Percentiles rank a stretch among this genome's conserved stretches.
These are phyloP conservation scores for Paecilomyces niveus DNA, from an alignment of 2,329 filamentous ascomycete genomes.

Conservation along the genomic window DNA sequence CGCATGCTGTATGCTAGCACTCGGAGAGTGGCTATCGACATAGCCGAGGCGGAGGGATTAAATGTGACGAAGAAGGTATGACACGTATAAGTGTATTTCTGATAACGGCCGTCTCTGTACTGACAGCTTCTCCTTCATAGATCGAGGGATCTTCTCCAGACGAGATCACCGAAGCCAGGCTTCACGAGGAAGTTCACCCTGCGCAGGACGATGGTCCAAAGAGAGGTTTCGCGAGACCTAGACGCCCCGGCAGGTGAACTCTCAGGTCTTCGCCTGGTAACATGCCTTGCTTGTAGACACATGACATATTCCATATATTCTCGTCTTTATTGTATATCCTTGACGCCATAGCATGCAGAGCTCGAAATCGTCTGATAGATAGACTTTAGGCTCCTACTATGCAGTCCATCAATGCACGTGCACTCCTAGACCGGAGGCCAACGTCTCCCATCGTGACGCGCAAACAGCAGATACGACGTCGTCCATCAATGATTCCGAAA, in stretches of 20 bases:
- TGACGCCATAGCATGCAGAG: not conserved
- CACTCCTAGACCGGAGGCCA: not conserved
- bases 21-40: constrained; percentile 45
- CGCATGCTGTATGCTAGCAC: constrained; percentile 59
- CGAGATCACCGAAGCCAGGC: constrained; percentile 47
- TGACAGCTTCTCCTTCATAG: constrained; percentile 21
- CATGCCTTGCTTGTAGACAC: not conserved
- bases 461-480: constrained; percentile 3
- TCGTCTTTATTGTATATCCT: not conserved
- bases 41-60: constrained; percentile 51
- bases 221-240: constrained; percentile 56
- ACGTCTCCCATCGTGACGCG: not conserved
- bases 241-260: constrained; percentile 49
- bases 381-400: not conserved
- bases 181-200: constrained; percentile 49
- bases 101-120: constrained; percentile 1
- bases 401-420: not conserved
- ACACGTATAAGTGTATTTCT: constrained; percentile 4
- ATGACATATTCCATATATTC: not conserved
- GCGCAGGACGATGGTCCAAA: constrained; percentile 41
- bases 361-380: not conserved
- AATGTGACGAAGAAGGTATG: constrained; percentile 50
- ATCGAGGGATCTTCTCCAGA: constrained; percentile 54
- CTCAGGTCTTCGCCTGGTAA: not conserved
- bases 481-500: constrained; percentile 36